Conservation (phyloP, 2,329 filamentous ascomycete species). For the Byssochlamys sp. region DNA sequence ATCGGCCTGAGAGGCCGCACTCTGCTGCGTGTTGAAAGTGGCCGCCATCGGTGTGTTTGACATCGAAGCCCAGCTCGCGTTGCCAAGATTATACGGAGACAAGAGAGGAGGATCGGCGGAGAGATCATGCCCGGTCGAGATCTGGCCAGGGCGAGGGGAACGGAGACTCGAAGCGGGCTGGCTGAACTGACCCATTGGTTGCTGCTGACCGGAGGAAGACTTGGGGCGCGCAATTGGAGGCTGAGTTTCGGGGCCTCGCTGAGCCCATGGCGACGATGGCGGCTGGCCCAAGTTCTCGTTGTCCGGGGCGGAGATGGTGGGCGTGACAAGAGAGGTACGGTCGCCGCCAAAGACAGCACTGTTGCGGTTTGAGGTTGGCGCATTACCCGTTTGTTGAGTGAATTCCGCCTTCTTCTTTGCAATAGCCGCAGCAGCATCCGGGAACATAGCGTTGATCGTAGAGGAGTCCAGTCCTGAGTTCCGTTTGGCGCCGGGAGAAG, state of each 20-base stretch:
- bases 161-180: conserved; percentile 71
- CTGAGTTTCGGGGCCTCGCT: conserved; percentile 42
- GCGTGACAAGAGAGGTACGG: conserved; percentile 62
- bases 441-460: conserved; percentile 98
- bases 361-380: conserved; percentile 84
- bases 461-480: conserved; percentile 89
- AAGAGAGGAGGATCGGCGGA: conserved; percentile 67
- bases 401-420: conserved; percentile 97
- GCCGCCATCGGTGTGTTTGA: conserved; percentile 92
- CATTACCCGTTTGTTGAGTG: conserved; percentile 84
- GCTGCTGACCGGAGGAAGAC: conserved; percentile 62
- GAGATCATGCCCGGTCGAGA: conserved; percentile 58
- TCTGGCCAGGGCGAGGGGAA: conserved; percentile 63
- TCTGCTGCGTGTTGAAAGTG: conserved; percentile 58
- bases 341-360: conserved; percentile 65
- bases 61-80: conserved; percentile 97
- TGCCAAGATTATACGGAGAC: conserved; percentile 66
- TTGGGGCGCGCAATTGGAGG: conserved; percentile 58
- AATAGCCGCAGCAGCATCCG: conserved; percentile 94
- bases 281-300: conserved; percentile 54
- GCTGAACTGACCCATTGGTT: conserved; percentile 84
- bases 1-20: conserved; percentile 65
- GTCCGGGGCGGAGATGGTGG: conserved; percentile 64
- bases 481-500: conserved; percentile 70
- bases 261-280: conserved; percentile 73